Evolutionary conservation across 2,329 filamentous ascomycete genomes (phyloP).

Genomic region (Aspergillus sp.): DNA sequence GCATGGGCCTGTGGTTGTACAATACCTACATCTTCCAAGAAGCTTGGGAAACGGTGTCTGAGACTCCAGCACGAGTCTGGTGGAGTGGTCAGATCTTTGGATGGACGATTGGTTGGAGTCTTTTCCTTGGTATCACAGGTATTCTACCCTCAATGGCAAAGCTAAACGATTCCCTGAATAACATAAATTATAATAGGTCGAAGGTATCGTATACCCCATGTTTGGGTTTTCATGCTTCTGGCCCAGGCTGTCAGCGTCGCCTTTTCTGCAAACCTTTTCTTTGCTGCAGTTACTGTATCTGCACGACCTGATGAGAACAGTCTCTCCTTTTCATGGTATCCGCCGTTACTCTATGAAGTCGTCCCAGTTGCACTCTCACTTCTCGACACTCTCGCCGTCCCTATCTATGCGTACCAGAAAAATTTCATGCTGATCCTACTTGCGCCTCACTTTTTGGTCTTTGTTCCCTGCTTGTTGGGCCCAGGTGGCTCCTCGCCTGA

Average conservation of each 20-base stretch:
- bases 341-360: constrained; percentile 10
- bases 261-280: constrained; percentile 65
- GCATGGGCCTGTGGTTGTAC: constrained; percentile 53
- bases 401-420: constrained; percentile 18
- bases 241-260: constrained; percentile 61
- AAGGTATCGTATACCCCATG: constrained; percentile 55
- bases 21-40: constrained; percentile 55
- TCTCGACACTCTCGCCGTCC: constrained; percentile 18
- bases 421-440: constrained; percentile 26
- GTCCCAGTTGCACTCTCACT: constrained; percentile 16
- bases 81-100: constrained; percentile 64
- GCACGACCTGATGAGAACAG: neutral
- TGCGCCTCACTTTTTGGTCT: constrained; percentile 24
- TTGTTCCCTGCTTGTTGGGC: constrained; percentile 12
- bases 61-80: constrained; percentile 58
- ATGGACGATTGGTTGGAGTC: constrained; percentile 54
- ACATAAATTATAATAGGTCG: constrained; percentile 37
- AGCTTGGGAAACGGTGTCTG: constrained; percentile 56
- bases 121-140: constrained; percentile 61
- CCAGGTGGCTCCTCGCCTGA: neutral
- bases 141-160: constrained; percentile 2
- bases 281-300: constrained; percentile 20
- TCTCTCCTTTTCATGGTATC: neutral
- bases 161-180: neutral
- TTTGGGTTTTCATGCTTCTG: constrained; percentile 59